Percentiles rank a stretch among this genome's conserved stretches.
These are phyloP conservation scores for Pseudognaphalium luteoalbum DNA, from an alignment of 129 eudicot genomes.

Conservation along the genomic window DNA sequence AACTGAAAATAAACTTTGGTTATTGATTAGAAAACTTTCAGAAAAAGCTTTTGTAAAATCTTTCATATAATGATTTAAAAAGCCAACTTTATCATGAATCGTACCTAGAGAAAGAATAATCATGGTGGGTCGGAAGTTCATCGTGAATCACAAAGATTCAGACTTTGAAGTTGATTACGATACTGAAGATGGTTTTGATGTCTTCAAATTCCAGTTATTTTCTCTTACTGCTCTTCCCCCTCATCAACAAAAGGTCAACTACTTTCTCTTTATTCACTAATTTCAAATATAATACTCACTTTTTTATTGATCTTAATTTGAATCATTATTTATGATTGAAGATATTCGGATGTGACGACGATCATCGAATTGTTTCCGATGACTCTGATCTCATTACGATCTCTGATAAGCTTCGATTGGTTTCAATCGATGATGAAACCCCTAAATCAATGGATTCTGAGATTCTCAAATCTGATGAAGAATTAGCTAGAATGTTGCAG, in stretches of 20 bases:
- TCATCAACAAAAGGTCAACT: conserved; percentile 71
- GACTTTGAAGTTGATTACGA: conserved; percentile 78
- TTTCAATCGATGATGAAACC: conserved; percentile 43
- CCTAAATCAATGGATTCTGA: conserved; percentile 34
- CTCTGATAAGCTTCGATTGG: conserved; percentile 61
- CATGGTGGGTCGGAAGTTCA: conserved; percentile 73
- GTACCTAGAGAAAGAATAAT: background rate
- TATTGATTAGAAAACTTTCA: too few relatives aligned
- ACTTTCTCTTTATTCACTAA: background rate
- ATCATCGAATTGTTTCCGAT: conserved; percentile 43
- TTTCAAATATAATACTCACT: background rate
- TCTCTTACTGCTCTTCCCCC: conserved; percentile 85
- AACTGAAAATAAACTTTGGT: too few relatives aligned
- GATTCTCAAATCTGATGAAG: conserved; percentile 60
- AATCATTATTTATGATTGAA: conserved; percentile 19
- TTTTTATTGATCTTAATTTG: background rate
- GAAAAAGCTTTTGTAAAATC: too few relatives aligned
- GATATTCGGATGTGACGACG: conserved; percentile 59
- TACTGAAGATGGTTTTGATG: conserved; percentile 81
- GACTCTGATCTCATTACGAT: conserved; percentile 69
- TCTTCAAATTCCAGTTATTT: conserved; percentile 76
- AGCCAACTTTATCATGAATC: too few relatives aligned
- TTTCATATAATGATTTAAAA: too few relatives aligned
- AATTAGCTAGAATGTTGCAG: conserved; percentile 86
- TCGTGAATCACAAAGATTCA: conserved; percentile 53